Evolutionary conservation across 2,329 filamentous ascomycete species (phyloP), one percentile per base, ranked within the genome.

Genomic region (Trichoderma endophyticum): DNA sequence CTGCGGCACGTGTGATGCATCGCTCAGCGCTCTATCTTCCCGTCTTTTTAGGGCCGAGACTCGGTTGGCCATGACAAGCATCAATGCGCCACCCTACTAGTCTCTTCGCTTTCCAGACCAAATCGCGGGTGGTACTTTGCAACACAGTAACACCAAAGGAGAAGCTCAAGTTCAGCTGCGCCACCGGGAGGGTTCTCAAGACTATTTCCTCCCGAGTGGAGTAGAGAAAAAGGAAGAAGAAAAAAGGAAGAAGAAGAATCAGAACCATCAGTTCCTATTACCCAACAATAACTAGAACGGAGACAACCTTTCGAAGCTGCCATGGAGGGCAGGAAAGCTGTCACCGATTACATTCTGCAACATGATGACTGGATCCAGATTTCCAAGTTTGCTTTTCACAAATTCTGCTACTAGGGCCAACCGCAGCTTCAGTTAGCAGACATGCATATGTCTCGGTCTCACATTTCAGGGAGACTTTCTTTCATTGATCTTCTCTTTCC

Each of bases 1-100:
- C 36, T 36, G 51, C 56, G n/a, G 56, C 66, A 61, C 66, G 66
- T 61, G 39, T 69, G 66, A 69, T 48, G 32, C 26, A n/a, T 43
- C 34, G 39, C 39, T 43, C 15, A n/a, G 39, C 14, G 21, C 30
- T 70, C 39, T 60, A 39, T 63, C 39, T 63, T 54, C 67, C 67
- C 67, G 59, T 70, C 30, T 12, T 63, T 28, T 56, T 43, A 34
- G 67, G 59, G 67, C 39, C 59, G 67, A 70, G 67, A 70, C 67
- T 63, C 67, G 30, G 43, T 36, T 34, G 59, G 56, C n/a, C 54
- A 36, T 51, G 26, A 26, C 65, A 51, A 63, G 30, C 56, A 70
- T 57, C 39, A 36, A 14, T 39, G 59, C 67, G 67, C 67, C 67
- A 63, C 67, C 67, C 32, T 59, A 28, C 59, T 70, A 70, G 59